Conservation (phyloP, 441 rosid genomes). For the Erodium trifolium region DNA sequence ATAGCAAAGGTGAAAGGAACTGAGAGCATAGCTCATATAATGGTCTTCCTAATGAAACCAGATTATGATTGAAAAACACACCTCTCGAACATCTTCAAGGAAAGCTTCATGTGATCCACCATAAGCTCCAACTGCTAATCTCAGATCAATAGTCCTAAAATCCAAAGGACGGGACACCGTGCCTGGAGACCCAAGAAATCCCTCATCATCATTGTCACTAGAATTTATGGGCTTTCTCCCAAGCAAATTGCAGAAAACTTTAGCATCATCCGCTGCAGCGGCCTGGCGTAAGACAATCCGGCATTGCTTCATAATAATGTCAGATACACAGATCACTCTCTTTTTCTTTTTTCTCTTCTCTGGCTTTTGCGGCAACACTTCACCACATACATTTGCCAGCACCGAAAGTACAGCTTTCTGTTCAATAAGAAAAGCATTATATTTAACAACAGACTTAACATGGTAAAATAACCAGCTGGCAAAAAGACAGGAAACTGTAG, state of each 20-base stretch:
- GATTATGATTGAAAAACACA: conserved; percentile 24
- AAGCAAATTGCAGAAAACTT: conserved; percentile 80
- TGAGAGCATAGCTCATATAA: neutral
- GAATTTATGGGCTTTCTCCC: conserved; percentile 69
- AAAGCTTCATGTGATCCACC: conserved; percentile 83
- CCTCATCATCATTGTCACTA: conserved; percentile 84
- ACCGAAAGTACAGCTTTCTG: conserved; percentile 99
- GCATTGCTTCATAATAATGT: conserved; percentile 82
- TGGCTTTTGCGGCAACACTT: conserved; percentile 41
- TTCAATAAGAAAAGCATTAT: conserved; percentile 25
- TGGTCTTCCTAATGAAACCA: conserved; percentile 8
- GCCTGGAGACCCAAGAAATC: conserved; percentile 95
- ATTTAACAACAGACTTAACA: conserved; percentile 25
- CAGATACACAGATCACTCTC: conserved; percentile 50
- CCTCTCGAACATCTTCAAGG: conserved; percentile 96
- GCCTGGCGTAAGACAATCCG: conserved; percentile 73
- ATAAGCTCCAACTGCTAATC: conserved; percentile 89
- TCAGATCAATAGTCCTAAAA: conserved; percentile 93
- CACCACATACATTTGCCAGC: conserved; percentile 55
- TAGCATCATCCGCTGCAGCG: conserved; percentile 80
- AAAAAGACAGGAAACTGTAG: conserved; percentile 12
- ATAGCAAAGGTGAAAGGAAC: conserved; percentile 3
- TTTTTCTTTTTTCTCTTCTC: conserved; percentile 53
- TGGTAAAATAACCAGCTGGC: conserved; percentile 8
- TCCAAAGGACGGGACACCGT: conserved; percentile 95